Base-by-base conservation (phyloP, 2,329 filamentous ascomycete species). In the Tolypocladium nubicola region DNA sequence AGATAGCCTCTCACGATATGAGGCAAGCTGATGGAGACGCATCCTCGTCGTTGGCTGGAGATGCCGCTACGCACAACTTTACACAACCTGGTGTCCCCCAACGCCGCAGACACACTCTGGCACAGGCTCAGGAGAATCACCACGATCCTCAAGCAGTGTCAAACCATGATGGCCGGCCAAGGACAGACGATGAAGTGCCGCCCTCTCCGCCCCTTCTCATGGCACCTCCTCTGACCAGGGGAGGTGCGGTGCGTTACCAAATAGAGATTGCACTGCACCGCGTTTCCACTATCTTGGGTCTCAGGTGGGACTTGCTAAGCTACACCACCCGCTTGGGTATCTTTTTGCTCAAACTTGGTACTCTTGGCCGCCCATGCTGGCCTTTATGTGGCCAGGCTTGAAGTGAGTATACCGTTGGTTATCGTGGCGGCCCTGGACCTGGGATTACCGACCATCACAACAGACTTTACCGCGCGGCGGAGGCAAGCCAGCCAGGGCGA, bases 341-440 rank as follows among this genome's bases (percentile, higher is more conserved):
- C 1, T 92, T 96, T 64, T 68, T 87, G 7, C 62, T 80, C 54
- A 96, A 96, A 70, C 72, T 91, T 10, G 72, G 79, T 14, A 83
- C 83, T 0, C 71, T 94, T 11, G 78, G 81, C 3, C 77, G 80
- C 52, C 81, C 86, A 1, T 96, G 91, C 69, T 84, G 83, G 68
- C 90, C 90, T 0, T 0, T 85, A 85, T 58, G 83, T 84, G 49
- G 78, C 83, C n/a, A 85, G 80, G 50, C 75, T 83, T 8, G 81
- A 81, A 69, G 72, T 91, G 5, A 77, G 84, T 5, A 85, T 87
- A 62, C 84, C 87, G 3, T 74, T 96, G 2, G 73, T 95, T 5
- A 71, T 80, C 4, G 69, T 93, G 9, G 90, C 89, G 10, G 83
- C 81, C 1, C 64, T 90, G 14, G 89, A 92, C 57, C 68, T 85